A percentile compares a stretch with the other conserved stretches of the same genome.
Evolutionary conservation across 108 stramenopile species (phyloP).

Genomic region (Nitzschia palea): DNA sequence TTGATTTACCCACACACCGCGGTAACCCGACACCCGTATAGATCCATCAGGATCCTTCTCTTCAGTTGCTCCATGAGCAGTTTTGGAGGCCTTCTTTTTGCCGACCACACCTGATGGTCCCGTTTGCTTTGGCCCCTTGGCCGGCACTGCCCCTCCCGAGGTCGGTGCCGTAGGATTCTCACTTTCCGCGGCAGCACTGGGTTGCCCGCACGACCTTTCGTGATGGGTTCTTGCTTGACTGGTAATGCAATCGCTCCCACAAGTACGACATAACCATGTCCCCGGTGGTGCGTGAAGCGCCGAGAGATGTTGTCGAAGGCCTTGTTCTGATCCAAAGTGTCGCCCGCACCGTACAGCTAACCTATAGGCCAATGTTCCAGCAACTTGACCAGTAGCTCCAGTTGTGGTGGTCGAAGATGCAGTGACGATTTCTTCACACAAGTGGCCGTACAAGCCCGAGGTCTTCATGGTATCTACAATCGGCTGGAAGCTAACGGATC

Average conservation of each 20-base stretch:
- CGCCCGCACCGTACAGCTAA: constrained; percentile 72
- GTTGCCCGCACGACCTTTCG: constrained; percentile 75
- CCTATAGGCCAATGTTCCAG: constrained; percentile 69
- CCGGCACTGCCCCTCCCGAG: constrained; percentile 22
- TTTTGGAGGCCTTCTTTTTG: constrained; percentile 46
- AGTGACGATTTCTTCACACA: constrained; percentile 81
- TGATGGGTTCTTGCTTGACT: constrained; percentile 81
- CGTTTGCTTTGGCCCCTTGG: not conserved
- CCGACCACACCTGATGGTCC: constrained; percentile 43
- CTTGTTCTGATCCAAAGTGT: constrained; percentile 78
- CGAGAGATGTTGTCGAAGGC: constrained; percentile 75
- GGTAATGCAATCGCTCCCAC: constrained; percentile 79
- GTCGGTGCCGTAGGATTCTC: constrained; percentile 2
- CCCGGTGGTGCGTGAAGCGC: constrained; percentile 82
- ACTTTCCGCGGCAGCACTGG: constrained; percentile 1
- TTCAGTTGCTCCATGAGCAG: constrained; percentile 23
- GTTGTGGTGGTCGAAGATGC: constrained; percentile 72
- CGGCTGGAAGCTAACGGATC: constrained; percentile 42
- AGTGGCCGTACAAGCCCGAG: constrained; percentile 52
- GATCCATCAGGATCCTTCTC: constrained; percentile 71
- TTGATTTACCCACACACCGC: constrained; percentile 69
- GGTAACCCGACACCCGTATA: constrained; percentile 61
- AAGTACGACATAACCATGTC: constrained; percentile 85
- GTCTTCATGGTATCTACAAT: constrained; percentile 63
- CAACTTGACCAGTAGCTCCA: constrained; percentile 68